Evolutionary conservation across 164 flowering plant species (phyloP).

Genomic region (Platanus orientalis): DNA sequence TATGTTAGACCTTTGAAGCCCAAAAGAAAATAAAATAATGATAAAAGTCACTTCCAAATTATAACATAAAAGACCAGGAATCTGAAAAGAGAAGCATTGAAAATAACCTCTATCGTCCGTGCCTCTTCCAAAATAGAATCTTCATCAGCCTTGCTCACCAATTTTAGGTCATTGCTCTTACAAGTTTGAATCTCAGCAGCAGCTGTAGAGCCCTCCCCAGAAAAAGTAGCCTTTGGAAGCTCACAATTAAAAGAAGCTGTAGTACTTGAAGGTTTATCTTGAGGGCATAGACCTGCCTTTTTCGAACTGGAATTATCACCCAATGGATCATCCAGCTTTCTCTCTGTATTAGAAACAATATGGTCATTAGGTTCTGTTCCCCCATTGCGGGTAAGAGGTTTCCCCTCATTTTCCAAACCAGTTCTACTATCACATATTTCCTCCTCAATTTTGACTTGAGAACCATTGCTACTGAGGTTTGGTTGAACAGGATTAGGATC

Average conservation of each 20-base stretch:
- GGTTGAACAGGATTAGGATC: conserved; percentile 15
- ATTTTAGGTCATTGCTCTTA: conserved; percentile 19
- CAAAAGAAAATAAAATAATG: too few species aligned
- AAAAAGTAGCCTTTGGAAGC: conserved; percentile 19
- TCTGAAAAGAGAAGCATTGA: background rate
- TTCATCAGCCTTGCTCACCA: conserved; percentile 51
- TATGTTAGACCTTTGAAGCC: conserved; percentile 11
- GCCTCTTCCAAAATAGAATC: conserved; percentile 86
- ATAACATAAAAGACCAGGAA: background rate
- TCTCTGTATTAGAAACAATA: conserved; percentile 25
- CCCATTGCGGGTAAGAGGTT: conserved; percentile 14
- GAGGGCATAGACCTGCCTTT: conserved; percentile 18
- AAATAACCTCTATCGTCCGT: conserved; percentile 62
- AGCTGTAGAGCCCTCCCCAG: conserved; percentile 24
- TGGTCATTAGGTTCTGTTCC: conserved; percentile 19
- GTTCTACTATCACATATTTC: conserved; percentile 23
- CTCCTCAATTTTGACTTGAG: conserved; percentile 28
- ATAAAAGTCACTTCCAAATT: too few species aligned
- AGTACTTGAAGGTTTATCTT: conserved; percentile 19
- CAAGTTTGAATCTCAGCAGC: conserved; percentile 26
- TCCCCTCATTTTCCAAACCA: conserved; percentile 16
- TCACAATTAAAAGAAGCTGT: conserved; percentile 22
- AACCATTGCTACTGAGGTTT: conserved; percentile 23
- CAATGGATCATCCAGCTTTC: conserved; percentile 8
- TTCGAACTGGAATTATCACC: conserved; percentile 19